Conservation (phyloP, 2,329 filamentous ascomycete genomes). For the Colletotrichum spinosum region DNA sequence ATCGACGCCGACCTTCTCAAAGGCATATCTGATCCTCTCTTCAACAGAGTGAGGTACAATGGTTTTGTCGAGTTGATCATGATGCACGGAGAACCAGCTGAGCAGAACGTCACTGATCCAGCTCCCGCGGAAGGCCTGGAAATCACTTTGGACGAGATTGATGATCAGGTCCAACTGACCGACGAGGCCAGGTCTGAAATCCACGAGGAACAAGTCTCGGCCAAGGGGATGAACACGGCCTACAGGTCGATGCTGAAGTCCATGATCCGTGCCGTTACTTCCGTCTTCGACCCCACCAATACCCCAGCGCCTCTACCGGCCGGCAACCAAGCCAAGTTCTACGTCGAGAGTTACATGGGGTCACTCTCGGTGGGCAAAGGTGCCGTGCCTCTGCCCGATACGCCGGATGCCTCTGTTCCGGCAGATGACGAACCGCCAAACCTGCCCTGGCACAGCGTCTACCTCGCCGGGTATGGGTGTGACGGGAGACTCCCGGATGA, state of each 20-base stretch:
- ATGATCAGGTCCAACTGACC: constrained; percentile 33
- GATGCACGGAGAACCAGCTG: constrained; percentile 54
- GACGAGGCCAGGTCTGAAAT: constrained; percentile 29
- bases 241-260: constrained; percentile 60
- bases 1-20: constrained; percentile 81
- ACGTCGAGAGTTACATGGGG: constrained; percentile 60
- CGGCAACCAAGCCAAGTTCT: constrained; percentile 38
- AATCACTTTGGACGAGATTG: constrained; percentile 34
- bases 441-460: constrained; percentile 78
- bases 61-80: constrained; percentile 80
- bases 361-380: constrained; percentile 66
- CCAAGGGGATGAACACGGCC: constrained; percentile 36
- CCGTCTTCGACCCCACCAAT: constrained; percentile 53
- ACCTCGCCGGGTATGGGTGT: constrained; percentile 78
- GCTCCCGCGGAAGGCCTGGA: constrained; percentile 17
- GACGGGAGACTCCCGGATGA: constrained; percentile 64
- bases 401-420: constrained; percentile 65
- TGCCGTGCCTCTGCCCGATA: constrained; percentile 76
- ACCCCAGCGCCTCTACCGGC: constrained; percentile 46
- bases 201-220: constrained; percentile 40
- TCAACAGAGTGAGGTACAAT: constrained; percentile 80
- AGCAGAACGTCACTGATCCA: constrained; percentile 43
- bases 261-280: constrained; percentile 59
- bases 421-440: constrained; percentile 50
- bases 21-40: constrained; percentile 84